phyloP scores from a whole-genome alignment of 768 basidiomycete genomes.

The Pleurotus platypus region DNA sequence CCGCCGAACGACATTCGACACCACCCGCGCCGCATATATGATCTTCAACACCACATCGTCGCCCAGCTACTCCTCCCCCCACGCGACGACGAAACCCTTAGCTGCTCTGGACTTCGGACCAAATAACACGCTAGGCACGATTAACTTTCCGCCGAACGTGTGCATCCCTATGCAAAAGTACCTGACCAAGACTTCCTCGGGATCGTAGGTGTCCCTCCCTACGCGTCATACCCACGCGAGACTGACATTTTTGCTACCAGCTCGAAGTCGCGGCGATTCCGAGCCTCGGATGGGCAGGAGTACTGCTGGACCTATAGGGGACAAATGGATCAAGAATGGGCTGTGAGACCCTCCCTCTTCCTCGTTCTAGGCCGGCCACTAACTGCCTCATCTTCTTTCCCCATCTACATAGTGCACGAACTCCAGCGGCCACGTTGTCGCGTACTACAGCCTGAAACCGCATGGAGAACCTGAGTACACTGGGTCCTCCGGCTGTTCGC shows the following conservation, averaged over 20 bases:
- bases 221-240: too few relatives aligned
- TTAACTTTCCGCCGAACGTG: conserved; percentile 36
- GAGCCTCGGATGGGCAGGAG: conserved; percentile 54
- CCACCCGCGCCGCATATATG: conserved; percentile 44
- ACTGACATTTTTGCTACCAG: conserved; percentile 19
- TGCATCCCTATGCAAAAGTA: conserved; percentile 48
- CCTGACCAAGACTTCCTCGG: conserved; percentile 30
- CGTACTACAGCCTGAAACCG: conserved; percentile 56
- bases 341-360: conserved; percentile 32
- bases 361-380: conserved; percentile 1
- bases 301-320: conserved; percentile 58
- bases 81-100: conserved; percentile 28
- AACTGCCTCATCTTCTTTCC: not conserved
- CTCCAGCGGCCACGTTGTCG: conserved; percentile 44
- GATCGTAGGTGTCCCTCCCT: too few relatives aligned
- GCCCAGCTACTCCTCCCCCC: conserved; percentile 12
- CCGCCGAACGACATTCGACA: conserved; percentile 41
- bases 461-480: conserved; percentile 51
- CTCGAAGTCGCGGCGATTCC: conserved; percentile 46
- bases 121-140: conserved; percentile 46
- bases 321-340: conserved; percentile 57
- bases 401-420: conserved; percentile 48
- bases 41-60: conserved; percentile 40
- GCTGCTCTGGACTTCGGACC: conserved; percentile 52
- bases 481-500: conserved; percentile 55